phyloP scores from a whole-genome alignment of 1,139 yeast genomes.

The Sugiyamaella pinicola region DNA sequence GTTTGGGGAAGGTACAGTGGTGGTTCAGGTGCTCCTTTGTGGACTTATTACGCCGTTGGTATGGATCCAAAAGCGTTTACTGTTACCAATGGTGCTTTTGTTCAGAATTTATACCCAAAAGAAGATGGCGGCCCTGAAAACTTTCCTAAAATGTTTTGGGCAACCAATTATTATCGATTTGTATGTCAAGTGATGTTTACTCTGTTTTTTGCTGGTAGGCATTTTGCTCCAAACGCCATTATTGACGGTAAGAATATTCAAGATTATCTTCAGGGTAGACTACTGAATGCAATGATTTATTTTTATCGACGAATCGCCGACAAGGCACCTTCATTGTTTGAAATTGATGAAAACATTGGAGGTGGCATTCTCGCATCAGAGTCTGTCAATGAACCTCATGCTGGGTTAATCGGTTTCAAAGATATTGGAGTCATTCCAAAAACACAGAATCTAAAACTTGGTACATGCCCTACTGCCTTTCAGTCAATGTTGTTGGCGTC shows the following conservation, averaged over 20 bases:
- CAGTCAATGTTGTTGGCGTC: constrained; percentile 57
- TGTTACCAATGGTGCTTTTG: constrained; percentile 68
- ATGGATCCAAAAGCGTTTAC: constrained; percentile 72
- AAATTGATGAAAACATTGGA: constrained; percentile 25
- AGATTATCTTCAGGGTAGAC: constrained; percentile 66
- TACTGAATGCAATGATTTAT: constrained; percentile 54
- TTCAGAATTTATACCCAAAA: constrained; percentile 56
- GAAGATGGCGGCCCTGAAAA: constrained; percentile 43
- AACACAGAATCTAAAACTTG: constrained; percentile 39
- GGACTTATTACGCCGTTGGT: constrained; percentile 97
- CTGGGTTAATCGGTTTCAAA: constrained; percentile 38
- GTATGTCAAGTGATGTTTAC: constrained; percentile 86
- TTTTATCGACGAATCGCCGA: constrained; percentile 54
- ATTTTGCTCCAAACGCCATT: constrained; percentile 65
- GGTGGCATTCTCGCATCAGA: constrained; percentile 67
- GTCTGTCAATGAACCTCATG: constrained; percentile 73
- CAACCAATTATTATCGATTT: constrained; percentile 77
- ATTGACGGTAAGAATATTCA: constrained; percentile 74
- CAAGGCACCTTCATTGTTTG: constrained; percentile 57
- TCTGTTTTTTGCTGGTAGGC: constrained; percentile 75
- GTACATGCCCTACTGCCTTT: constrained; percentile 41
- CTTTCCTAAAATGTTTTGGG: constrained; percentile 90
- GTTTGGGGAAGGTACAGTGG: constrained; percentile 91
- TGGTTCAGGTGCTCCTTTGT: constrained; percentile 95
- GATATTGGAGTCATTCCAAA: constrained; percentile 39